phyloP scores from a whole-genome alignment of 352 stramenopile species.

The Pythium coloratum region DNA sequence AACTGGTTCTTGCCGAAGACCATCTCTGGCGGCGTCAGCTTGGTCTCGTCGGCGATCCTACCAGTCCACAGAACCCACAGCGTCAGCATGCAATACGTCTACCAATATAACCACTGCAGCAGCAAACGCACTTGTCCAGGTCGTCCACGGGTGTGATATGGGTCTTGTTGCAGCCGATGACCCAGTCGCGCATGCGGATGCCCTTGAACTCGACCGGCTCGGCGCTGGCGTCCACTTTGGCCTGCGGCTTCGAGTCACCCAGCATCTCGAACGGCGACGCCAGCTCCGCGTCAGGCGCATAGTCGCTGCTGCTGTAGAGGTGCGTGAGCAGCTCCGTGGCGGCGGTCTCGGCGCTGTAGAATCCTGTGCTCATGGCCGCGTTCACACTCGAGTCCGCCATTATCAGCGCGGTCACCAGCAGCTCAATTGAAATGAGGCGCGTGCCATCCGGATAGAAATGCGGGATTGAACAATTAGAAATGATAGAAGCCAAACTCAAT shows the following conservation, averaged over 20 bases:
- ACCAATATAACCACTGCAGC: background rate
- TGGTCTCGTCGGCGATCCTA: conserved; percentile 58
- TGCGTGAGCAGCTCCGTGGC: conserved; percentile 47
- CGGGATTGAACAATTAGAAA: conserved; percentile 15
- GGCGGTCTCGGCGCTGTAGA: conserved; percentile 53
- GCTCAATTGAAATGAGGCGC: background rate
- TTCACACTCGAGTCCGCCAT: conserved; percentile 5
- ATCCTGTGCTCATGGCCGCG: conserved; percentile 33
- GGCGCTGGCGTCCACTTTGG: conserved; percentile 39
- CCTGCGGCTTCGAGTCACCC: conserved; percentile 49
- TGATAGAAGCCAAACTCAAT: background rate
- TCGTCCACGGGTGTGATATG: conserved; percentile 79
- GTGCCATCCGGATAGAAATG: background rate
- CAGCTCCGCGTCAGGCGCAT: background rate
- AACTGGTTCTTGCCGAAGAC: conserved; percentile 86
- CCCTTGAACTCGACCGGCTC: conserved; percentile 71
- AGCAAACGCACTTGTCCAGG: conserved; percentile 49
- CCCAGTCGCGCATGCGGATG: conserved; percentile 58
- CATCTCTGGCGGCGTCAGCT: conserved; percentile 84
- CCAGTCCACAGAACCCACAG: conserved; percentile 4
- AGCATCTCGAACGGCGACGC: conserved; percentile 38
- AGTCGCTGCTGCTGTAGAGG: conserved; percentile 35
- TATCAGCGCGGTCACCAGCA: background rate
- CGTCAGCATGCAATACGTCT: background rate
- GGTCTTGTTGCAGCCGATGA: conserved; percentile 79